These are phyloP conservation scores for Periglandula ipomoeae DNA, from an alignment of 2,329 filamentous ascomycete species.

Conservation along the genomic window DNA sequence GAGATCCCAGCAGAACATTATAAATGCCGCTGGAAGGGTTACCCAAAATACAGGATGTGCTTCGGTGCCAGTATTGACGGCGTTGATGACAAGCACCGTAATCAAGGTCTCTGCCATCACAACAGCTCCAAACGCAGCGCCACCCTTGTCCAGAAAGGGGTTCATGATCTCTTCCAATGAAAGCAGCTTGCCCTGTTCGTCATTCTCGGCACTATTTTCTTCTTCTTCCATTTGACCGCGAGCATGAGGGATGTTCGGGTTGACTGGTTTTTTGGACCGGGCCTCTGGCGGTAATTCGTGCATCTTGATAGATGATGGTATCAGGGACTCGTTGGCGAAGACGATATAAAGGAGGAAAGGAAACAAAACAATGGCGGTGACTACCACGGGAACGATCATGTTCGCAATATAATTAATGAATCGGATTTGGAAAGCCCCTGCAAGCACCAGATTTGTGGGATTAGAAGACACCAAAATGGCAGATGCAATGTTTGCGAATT, in stretches of 20 bases:
- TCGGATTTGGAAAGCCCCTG: slow-evolving; percentile 61
- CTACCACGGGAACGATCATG: slow-evolving; percentile 62
- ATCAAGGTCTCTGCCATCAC: slow-evolving; percentile 61
- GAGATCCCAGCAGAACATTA: slow-evolving; percentile 63
- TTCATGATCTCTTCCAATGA: slow-evolving; percentile 68
- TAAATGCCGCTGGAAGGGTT: slow-evolving; percentile 56
- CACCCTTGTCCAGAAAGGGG: slow-evolving; percentile 58
- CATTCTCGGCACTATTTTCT: slow-evolving; percentile 32
- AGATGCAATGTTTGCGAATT: slow-evolving; percentile 67
- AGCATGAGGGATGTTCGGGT: slow-evolving; percentile 62
- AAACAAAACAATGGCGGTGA: slow-evolving; percentile 59
- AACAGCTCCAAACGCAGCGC: slow-evolving; percentile 53
- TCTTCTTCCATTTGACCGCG: slow-evolving; percentile 45
- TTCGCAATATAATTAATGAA: slow-evolving; percentile 70
- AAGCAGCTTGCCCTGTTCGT: slow-evolving; percentile 43
- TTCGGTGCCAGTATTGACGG: slow-evolving; percentile 39
- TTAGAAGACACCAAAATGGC: slow-evolving; percentile 72
- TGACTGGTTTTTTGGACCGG: slow-evolving; percentile 48
- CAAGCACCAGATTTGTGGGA: slow-evolving; percentile 66
- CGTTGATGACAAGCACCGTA: slow-evolving; percentile 57
- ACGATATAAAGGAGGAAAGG: slow-evolving; percentile 62
- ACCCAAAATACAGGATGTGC: slow-evolving; percentile 57
- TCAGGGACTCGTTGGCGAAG: slow-evolving; percentile 54
- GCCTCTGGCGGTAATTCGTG: slow-evolving; percentile 54
- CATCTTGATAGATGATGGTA: slow-evolving; percentile 58